A percentile compares a stretch with the other conserved stretches of the same genome.
These are phyloP conservation scores for Adansonia gregorii DNA, from an alignment of 441 rosid species.

Conservation along the genomic window DNA sequence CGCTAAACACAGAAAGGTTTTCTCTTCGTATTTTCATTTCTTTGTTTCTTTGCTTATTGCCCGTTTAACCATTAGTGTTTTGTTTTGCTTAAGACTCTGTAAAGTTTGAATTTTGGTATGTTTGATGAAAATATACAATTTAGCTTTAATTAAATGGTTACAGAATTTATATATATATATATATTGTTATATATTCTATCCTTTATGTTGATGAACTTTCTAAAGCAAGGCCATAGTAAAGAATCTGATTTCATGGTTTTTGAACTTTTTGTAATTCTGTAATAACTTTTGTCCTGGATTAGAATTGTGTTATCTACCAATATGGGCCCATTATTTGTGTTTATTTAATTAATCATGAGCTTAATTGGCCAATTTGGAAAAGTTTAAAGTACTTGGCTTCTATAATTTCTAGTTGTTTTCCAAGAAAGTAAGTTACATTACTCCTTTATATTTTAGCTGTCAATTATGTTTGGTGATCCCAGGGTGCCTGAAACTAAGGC, in stretches of 20 bases:
- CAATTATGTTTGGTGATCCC: constrained; percentile 30
- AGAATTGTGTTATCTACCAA: constrained; percentile 8
- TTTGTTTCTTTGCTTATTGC: background rate
- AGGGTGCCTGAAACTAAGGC: constrained; percentile 22
- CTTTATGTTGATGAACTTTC: constrained; percentile 8
- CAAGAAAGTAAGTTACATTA: constrained; percentile 12
- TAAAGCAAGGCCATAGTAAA: background rate
- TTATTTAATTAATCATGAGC: background rate
- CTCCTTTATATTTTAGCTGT: constrained; percentile 25
- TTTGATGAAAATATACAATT: constrained; percentile 10
- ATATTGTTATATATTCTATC: too few species aligned
- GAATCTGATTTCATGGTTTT: background rate
- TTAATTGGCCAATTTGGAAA: background rate
- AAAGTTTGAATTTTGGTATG: constrained; percentile 7
- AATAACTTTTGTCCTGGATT: background rate
- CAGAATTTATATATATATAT: background rate
- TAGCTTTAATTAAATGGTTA: constrained; percentile 7
- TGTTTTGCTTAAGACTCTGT: background rate
- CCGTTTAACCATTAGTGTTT: background rate
- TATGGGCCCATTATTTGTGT: background rate
- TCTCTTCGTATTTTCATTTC: constrained; percentile 6
- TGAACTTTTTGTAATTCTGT: constrained; percentile 8
- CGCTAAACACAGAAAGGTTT: constrained; percentile 63
- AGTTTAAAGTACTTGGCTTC: constrained; percentile 16
- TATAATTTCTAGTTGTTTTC: constrained; percentile 19